phyloP scores from a whole-genome alignment of 2,329 filamentous ascomycete species.

The Sporothrix humicola region DNA sequence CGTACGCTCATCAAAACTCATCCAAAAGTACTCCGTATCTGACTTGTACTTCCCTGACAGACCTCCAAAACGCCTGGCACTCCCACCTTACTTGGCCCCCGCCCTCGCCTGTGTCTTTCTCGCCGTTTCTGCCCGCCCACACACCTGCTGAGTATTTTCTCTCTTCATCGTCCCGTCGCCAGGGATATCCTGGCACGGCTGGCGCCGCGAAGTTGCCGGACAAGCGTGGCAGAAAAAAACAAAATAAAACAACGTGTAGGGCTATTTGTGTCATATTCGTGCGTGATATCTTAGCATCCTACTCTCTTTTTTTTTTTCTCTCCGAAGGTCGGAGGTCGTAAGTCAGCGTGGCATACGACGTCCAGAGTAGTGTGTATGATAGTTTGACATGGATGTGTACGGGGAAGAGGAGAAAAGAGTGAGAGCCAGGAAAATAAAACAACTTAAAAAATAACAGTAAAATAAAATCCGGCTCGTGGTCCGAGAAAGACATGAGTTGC shows the following conservation, averaged over 20 bases:
- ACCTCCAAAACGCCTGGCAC: not conserved
- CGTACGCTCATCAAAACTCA: not conserved
- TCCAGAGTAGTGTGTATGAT: too few species aligned
- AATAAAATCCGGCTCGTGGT: not conserved
- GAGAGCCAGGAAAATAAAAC: too few species aligned
- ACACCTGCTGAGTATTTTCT: not conserved
- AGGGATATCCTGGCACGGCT: constrained; percentile 18
- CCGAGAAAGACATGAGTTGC: not conserved
- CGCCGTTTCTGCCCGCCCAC: not conserved
- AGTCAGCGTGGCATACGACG: not conserved
- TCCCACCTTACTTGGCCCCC: not conserved
- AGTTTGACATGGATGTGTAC: constrained; percentile 9
- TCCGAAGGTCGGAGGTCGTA: constrained; percentile 8
- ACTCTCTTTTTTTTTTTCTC: too few species aligned
- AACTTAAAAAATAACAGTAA: not conserved
- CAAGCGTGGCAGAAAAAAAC: not conserved
- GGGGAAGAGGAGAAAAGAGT: not conserved
- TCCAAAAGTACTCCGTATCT: not conserved
- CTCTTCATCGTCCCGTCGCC: not conserved
- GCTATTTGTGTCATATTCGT: too few species aligned
- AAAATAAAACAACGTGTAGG: not conserved
- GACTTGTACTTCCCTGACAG: not conserved
- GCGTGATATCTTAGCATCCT: too few species aligned
- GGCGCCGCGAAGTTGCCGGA: constrained; percentile 8
- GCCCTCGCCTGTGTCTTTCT: not conserved